Percentiles rank a stretch among this genome's conserved stretches.
phyloP scores from a whole-genome alignment of 305 asterid genomes.

The Solanum hybrid region DNA sequence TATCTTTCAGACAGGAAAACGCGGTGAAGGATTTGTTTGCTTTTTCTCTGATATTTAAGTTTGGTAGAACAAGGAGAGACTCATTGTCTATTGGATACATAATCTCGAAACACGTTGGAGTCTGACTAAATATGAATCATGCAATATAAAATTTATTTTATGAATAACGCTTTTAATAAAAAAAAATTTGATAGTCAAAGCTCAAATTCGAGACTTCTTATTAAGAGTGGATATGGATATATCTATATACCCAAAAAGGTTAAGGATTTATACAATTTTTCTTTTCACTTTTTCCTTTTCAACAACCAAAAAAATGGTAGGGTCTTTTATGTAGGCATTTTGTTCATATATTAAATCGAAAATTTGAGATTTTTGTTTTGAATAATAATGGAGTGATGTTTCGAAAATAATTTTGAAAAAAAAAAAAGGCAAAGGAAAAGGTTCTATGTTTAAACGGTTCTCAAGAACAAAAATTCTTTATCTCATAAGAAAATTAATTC shows the following conservation, averaged over 20 bases:
- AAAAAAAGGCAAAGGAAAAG: neutral
- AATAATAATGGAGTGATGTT: neutral
- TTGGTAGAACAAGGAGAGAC: neutral
- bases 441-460: neutral
- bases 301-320: neutral
- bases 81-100: no score
- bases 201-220: no score
- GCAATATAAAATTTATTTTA: no score
- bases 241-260: neutral
- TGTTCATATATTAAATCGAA: neutral
- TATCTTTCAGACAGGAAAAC: neutral
- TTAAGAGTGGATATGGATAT: neutral
- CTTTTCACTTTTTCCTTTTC: neutral
- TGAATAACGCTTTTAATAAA: fast-evolving
- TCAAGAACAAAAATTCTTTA: no score
- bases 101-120: no score
- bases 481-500: neutral
- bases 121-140: no score
- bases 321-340: neutral
- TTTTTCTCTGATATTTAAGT: neutral
- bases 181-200: fast-evolving
- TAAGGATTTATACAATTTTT: neutral
- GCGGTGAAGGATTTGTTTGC: conserved; percentile 2
- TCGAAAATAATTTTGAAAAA: neutral
- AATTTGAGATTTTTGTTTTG: neutral